Conservation (phyloP, 1,139 yeast species). For the Lodderomyces theae region DNA sequence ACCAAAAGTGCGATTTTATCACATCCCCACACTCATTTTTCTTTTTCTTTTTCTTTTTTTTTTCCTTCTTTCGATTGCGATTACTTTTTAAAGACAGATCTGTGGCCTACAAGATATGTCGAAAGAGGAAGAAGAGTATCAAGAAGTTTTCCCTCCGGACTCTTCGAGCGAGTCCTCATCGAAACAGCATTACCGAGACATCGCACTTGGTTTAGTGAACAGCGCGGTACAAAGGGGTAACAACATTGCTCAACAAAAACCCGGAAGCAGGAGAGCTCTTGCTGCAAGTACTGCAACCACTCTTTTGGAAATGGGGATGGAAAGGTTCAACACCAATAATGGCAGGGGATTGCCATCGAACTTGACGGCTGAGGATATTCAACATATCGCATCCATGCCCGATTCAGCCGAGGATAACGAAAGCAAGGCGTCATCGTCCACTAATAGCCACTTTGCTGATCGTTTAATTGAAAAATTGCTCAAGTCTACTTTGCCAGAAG, state of each 20-base stretch:
- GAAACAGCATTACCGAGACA: slow-evolving; percentile 11
- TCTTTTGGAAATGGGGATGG: slow-evolving; percentile 52
- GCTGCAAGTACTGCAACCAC: slow-evolving; percentile 62
- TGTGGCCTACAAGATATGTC: not conserved
- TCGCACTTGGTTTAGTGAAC: slow-evolving; percentile 13
- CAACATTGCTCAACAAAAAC: slow-evolving; percentile 27
- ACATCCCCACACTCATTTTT: not conserved
- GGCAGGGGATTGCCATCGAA: slow-evolving; percentile 6
- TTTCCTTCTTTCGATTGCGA: not conserved
- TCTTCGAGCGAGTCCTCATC: slow-evolving; percentile 6
- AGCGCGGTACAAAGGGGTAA: slow-evolving; percentile 18
- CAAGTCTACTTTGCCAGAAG: slow-evolving; percentile 41
- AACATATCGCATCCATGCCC: slow-evolving; percentile 20
- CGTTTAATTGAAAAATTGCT: slow-evolving; percentile 53
- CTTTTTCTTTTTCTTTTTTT: not conserved
- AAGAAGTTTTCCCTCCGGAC: slow-evolving; percentile 2
- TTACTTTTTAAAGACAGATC: not conserved
- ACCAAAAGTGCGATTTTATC: not conserved
- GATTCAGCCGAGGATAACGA: slow-evolving; percentile 24
- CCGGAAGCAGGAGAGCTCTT: slow-evolving; percentile 44
- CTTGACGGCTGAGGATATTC: slow-evolving; percentile 19
- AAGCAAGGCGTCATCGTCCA: slow-evolving; percentile 9
- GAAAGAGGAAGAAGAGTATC: slow-evolving; percentile 3
- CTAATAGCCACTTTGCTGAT: slow-evolving; percentile 51
- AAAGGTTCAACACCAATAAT: slow-evolving; percentile 21